phyloP scores from a whole-genome alignment of 129 eudicot species.

The Sambucus nigra region DNA sequence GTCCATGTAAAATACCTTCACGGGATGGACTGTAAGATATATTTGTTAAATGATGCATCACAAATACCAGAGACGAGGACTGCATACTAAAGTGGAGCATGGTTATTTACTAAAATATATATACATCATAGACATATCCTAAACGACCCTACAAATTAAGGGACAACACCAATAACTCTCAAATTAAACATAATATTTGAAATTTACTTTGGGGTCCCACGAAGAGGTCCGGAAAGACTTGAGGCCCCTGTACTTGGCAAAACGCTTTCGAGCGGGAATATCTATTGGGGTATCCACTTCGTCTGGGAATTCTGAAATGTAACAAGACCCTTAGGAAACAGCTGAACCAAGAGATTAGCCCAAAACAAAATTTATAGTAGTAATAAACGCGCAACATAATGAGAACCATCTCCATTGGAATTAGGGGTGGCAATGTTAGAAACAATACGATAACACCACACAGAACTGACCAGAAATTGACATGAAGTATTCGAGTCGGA shows the following conservation, averaged over 20 bases:
- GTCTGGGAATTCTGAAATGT: slow-evolving; percentile 77
- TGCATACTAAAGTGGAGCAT: no score
- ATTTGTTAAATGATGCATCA: no score
- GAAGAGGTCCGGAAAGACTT: slow-evolving; percentile 88
- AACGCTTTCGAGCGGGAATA: slow-evolving; percentile 80
- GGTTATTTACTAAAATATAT: no score
- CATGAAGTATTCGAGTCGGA: no score
- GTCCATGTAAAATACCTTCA: no score
- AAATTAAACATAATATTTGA: not conserved
- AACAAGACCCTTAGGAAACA: slow-evolving; percentile 14
- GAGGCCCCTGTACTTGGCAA: slow-evolving; percentile 93
- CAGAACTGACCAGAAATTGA: not conserved
- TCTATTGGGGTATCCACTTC: slow-evolving; percentile 95
- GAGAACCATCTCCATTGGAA: not conserved
- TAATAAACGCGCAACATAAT: no score
- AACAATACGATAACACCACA: not conserved
- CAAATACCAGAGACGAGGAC: no score
- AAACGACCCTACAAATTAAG: no score
- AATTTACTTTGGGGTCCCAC: slow-evolving; percentile 86
- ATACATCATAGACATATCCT: no score
- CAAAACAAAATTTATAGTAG: no score
- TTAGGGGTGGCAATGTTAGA: not conserved
- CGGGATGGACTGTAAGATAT: no score
- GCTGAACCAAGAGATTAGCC: not conserved
- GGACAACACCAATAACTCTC: not conserved